Conservation (phyloP, 2,329 filamentous ascomycete genomes). For the Stemphylium lycopersici region DNA sequence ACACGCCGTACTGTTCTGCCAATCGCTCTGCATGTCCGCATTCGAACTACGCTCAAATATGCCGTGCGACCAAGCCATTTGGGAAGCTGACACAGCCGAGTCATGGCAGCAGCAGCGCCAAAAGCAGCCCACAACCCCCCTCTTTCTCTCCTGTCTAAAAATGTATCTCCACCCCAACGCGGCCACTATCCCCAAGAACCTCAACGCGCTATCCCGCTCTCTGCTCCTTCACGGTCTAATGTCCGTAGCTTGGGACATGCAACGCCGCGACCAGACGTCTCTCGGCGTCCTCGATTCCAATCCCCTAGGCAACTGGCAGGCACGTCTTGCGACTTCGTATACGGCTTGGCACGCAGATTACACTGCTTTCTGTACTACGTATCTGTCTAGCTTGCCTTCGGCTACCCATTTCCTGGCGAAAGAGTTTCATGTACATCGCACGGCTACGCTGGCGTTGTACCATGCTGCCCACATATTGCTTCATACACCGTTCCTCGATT, state of each 20-base stretch:
- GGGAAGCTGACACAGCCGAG: slow-evolving; percentile 63
- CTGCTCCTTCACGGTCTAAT: slow-evolving; percentile 67
- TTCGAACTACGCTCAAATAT: slow-evolving; percentile 65
- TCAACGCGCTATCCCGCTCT: slow-evolving; percentile 61
- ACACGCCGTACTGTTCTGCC: slow-evolving; percentile 69
- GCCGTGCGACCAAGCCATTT: slow-evolving; percentile 61
- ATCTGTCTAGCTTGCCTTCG: slow-evolving; percentile 31
- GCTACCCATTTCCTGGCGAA: slow-evolving; percentile 38
- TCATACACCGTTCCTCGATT: slow-evolving; percentile 64
- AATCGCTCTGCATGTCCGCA: slow-evolving; percentile 69
- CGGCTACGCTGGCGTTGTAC: slow-evolving; percentile 62
- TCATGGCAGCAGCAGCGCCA: slow-evolving; percentile 57
- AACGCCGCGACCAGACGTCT: slow-evolving; percentile 66
- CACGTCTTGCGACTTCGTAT: slow-evolving; percentile 60
- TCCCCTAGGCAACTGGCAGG: slow-evolving; percentile 57
- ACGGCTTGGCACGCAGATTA: slow-evolving; percentile 65
- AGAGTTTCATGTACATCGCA: slow-evolving; percentile 57
- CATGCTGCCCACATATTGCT: slow-evolving; percentile 64
- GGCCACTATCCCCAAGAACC: slow-evolving; percentile 38
- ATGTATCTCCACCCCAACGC: slow-evolving; percentile 59
- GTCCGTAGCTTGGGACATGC: slow-evolving; percentile 68
- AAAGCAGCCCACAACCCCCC: slow-evolving; percentile 46
- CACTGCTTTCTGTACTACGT: slow-evolving; percentile 56
- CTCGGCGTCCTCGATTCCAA: slow-evolving; percentile 51
- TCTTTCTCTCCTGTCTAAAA: slow-evolving; percentile 62